phyloP scores from a whole-genome alignment of 805 yeast species.

The Hanseniaspora valbyensis region DNA sequence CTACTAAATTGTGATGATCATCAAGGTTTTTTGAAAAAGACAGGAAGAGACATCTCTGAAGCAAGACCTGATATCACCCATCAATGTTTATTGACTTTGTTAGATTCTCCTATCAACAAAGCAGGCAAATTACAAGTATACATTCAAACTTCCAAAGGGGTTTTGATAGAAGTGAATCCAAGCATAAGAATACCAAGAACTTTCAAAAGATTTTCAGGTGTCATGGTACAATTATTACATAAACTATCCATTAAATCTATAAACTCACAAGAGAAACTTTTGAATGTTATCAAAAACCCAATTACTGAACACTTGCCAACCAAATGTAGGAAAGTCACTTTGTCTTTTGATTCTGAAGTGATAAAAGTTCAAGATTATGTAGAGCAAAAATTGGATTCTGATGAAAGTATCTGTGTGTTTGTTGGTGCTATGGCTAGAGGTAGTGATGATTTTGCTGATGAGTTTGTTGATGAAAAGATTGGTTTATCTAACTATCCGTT shows the following conservation, averaged over 20 bases:
- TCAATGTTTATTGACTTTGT: conserved; percentile 84
- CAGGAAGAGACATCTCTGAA: conserved; percentile 95
- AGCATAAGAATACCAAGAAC: conserved; percentile 96
- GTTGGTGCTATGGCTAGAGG: conserved; percentile 99
- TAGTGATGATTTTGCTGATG: conserved; percentile 93
- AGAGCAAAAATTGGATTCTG: conserved; percentile 54
- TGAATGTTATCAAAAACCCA: conserved; percentile 92
- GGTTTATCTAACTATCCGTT: conserved; percentile 92
- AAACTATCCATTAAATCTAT: conserved; percentile 87
- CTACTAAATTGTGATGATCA: conserved; percentile 95
- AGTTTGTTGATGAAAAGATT: conserved; percentile 88
- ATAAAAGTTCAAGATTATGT: conserved; percentile 83
- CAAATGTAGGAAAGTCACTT: conserved; percentile 85
- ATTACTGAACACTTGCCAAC: conserved; percentile 94
- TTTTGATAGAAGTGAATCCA: conserved; percentile 90
- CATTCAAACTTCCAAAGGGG: conserved; percentile 91
- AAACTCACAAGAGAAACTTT: conserved; percentile 84
- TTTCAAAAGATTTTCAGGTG: conserved; percentile 91
- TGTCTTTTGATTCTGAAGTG: conserved; percentile 85
- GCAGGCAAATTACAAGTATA: conserved; percentile 95
- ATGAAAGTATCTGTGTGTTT: conserved; percentile 92
- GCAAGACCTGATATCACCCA: conserved; percentile 99
- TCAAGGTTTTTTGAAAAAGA: conserved; percentile 85
- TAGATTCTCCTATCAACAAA: conserved; percentile 96
- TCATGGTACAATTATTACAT: conserved; percentile 93